Base-by-base conservation (phyloP, 257 asterid genomes). In the Buddleja alternifolia region DNA sequence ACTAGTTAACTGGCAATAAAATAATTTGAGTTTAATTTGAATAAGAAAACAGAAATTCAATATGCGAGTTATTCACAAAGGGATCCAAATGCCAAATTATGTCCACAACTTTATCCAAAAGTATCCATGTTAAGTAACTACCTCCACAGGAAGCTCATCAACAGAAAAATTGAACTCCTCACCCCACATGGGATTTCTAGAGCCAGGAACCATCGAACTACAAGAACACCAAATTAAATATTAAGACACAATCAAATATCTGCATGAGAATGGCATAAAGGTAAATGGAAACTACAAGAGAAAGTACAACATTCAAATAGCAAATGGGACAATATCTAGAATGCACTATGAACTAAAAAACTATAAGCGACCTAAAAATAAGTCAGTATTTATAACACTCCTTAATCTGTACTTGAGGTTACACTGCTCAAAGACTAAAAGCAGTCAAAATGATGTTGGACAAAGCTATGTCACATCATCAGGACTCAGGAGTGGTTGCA, bases 171-270 rank as follows among this genome's bases (percentile, higher is more conserved):
- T 89, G 83, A 92, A 92, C 84, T 89, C 98, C 86, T 92, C 98
- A 51, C 96, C 98, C 98, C 98, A 92, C 98, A 92, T 85, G 76
- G 98, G 98, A 84, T 92, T 92, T 85, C 98, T 85, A 65, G 98
- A 89, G 77, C 98, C 95, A 70, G 98, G 98, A 75, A 92, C 88
- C 98, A 92, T 89, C 73, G 98, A 92, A 79, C 98, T 92, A 85
- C 78, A 84, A 69, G 58, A 71, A 66, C 67, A 73, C 40, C 34
- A 29, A 29, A 29, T 67, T 56, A 55, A 63, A 51, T 64, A 29
- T 72, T 69, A 25, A 79, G 25, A 40, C 16, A 19, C 25, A 51
- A 36, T 60, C n/a, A 23, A 50, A 59, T 70, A 62, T 70, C 55
- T 63, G 29, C 63, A 48, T 40, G 39, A 48, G 37, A 53, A 40